Conservation (phyloP, 1,284 basidiomycete species). For the Trametes polyzona region DNA sequence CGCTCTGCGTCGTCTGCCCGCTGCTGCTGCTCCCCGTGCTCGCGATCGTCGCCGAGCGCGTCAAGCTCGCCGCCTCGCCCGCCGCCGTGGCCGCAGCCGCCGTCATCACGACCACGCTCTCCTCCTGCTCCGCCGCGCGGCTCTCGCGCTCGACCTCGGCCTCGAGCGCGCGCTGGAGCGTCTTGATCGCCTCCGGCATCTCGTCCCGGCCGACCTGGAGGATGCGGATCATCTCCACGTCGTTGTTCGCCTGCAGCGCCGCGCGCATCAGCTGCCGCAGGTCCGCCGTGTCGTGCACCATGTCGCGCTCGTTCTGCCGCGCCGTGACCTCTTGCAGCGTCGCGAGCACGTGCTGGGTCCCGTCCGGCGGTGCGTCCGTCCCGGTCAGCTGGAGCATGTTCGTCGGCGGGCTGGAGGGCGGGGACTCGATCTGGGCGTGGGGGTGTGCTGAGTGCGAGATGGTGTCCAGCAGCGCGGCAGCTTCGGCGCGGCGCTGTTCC, state of each 20-base stretch:
- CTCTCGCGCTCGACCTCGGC: constrained; percentile 45
- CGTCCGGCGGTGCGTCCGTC: constrained; percentile 17
- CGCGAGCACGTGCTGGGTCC: constrained; percentile 12
- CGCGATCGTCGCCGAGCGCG: constrained; percentile 22
- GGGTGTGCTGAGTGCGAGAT: neutral
- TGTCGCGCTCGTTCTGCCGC: constrained; percentile 59
- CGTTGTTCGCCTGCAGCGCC: constrained; percentile 60
- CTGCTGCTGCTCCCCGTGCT: constrained; percentile 22
- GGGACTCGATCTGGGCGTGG: neutral
- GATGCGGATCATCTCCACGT: constrained; percentile 65
- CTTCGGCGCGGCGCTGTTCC: constrained; percentile 36
- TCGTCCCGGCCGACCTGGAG: constrained; percentile 68
- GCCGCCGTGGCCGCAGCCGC: neutral
- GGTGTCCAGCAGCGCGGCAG: constrained; percentile 32
- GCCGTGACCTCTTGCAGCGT: constrained; percentile 30
- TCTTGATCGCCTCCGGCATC: constrained; percentile 81
- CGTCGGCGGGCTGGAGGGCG: constrained; percentile 17
- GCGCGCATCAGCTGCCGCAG: constrained; percentile 60
- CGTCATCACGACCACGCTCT: constrained; percentile 14
- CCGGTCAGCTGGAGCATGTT: constrained; percentile 23
- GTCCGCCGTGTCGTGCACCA: constrained; percentile 56
- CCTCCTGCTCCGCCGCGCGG: constrained; percentile 12
- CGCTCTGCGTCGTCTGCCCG: constrained; percentile 19
- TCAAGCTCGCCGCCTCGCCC: constrained; percentile 20
- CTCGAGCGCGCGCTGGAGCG: constrained; percentile 72